A percentile compares a stretch with the other conserved stretches of the same genome.
Conservation (phyloP, 768 basidiomycete genomes). For the Lepiota brunneoincarnata region DNA sequence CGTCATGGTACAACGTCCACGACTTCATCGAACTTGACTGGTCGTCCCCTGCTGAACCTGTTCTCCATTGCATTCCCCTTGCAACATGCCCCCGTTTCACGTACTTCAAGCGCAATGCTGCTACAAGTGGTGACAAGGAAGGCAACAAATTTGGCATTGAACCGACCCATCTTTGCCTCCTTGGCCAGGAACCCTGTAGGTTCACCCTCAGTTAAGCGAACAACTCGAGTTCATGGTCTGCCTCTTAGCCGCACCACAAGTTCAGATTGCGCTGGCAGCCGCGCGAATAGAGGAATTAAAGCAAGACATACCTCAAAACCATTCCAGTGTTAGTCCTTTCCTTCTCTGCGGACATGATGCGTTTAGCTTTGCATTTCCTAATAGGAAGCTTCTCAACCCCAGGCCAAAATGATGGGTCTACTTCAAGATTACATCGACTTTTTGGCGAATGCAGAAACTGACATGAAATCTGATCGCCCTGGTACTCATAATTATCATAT, state of each 20-base stretch:
- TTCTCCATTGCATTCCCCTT: constrained; percentile 66
- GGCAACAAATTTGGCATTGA: constrained; percentile 85
- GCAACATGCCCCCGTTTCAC: constrained; percentile 81
- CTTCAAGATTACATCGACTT: constrained; percentile 60
- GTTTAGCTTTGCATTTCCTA: not conserved
- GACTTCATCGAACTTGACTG: constrained; percentile 85
- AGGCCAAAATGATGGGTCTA: constrained; percentile 48
- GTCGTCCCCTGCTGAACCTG: constrained; percentile 49
- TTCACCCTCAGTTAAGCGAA: constrained; percentile 4
- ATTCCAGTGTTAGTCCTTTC: not conserved
- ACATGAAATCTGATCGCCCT: constrained; percentile 22
- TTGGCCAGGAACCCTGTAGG: constrained; percentile 72
- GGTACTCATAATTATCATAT: constrained; percentile 53
- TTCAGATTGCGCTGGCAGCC: constrained; percentile 61
- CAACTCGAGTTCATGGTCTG: not conserved
- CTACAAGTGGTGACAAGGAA: constrained; percentile 37
- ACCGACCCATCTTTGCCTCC: constrained; percentile 75
- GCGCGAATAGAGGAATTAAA: constrained; percentile 53
- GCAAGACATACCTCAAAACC: constrained; percentile 8
- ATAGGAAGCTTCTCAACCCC: constrained; percentile 15
- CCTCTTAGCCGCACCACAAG: constrained; percentile 52
- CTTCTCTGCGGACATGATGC: not conserved
- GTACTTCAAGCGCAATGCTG: constrained; percentile 67
- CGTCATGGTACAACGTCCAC: constrained; percentile 72
- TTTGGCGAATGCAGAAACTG: constrained; percentile 47